A percentile compares a stretch with the other conserved stretches of the same genome.
Conservation (phyloP, 169 alveolate genomes). For the Eimeria acervulina region DNA sequence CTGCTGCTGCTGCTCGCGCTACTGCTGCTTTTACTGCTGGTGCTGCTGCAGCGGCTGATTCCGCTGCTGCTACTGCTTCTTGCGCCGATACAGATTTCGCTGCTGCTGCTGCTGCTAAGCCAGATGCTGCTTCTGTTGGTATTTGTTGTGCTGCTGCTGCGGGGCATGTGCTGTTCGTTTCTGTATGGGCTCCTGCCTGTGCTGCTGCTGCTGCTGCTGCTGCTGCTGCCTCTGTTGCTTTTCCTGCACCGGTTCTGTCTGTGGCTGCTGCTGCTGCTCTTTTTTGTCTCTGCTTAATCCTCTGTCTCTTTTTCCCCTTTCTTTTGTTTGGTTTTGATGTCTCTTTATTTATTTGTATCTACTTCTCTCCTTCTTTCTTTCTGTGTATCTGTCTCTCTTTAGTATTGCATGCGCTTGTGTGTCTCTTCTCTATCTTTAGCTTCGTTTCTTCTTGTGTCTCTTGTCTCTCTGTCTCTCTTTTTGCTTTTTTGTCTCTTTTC, state of each 20-base stretch:
- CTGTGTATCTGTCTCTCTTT: too few species aligned
- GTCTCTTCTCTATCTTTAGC: too few species aligned
- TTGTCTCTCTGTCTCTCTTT: too few species aligned
- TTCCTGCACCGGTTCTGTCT: too few species aligned
- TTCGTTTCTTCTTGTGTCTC: too few species aligned
- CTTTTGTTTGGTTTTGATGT: too few species aligned
- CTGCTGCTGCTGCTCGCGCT: conserved; percentile 22
- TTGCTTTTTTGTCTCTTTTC: too few species aligned
- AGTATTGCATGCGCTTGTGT: too few species aligned
- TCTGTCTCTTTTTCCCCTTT: not conserved
- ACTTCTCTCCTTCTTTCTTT: too few species aligned
- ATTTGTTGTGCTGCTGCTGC: not conserved
- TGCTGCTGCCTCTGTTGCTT: not conserved
- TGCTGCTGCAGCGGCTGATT: not conserved
- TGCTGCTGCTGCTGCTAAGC: conserved; percentile 1
- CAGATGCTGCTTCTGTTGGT: not conserved
- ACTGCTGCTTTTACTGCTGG: not conserved
- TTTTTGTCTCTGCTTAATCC: too few species aligned
- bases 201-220: not conserved
- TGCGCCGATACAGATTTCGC: not conserved
- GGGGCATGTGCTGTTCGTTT: not conserved
- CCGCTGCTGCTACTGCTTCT: conserved; percentile 31
- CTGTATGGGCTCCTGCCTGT: not conserved
- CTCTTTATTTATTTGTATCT: too few species aligned
- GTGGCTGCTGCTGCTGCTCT: not conserved